These are phyloP conservation scores for Flaveria bidentis DNA, from an alignment of 129 eudicot species.

Conservation along the genomic window DNA sequence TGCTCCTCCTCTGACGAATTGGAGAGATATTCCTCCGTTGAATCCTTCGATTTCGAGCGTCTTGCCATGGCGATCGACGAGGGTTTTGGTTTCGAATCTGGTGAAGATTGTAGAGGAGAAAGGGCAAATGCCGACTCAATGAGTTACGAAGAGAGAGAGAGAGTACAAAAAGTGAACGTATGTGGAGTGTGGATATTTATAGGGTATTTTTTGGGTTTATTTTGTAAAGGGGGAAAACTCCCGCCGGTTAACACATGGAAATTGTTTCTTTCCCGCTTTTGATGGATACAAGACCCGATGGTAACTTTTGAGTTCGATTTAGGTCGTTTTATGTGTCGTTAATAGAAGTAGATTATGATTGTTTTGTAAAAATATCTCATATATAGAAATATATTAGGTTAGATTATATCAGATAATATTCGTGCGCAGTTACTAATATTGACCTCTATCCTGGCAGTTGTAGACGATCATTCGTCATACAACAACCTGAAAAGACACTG, in stretches of 20 bases:
- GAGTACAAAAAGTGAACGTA: not conserved
- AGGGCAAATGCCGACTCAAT: slow-evolving; percentile 23
- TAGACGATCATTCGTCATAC: too few relatives aligned
- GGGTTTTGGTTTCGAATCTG: slow-evolving; percentile 39
- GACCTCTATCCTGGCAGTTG: too few relatives aligned
- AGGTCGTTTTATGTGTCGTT: too few relatives aligned
- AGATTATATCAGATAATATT: too few relatives aligned
- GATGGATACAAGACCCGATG: not conserved
- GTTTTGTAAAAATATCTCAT: too few relatives aligned
- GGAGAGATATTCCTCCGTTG: slow-evolving; percentile 57
- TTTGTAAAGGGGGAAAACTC: slow-evolving; percentile 37
- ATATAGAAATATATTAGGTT: too few relatives aligned
- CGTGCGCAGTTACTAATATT: too few relatives aligned
- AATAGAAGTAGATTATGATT: too few relatives aligned
- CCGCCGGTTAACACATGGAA: slow-evolving; percentile 34
- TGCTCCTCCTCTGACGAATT: slow-evolving; percentile 69
- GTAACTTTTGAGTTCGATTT: not conserved
- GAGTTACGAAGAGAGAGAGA: slow-evolving; percentile 33
- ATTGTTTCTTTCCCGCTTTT: slow-evolving; percentile 39
- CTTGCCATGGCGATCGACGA: slow-evolving; percentile 62
- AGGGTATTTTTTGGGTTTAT: not conserved
- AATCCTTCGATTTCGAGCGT: slow-evolving; percentile 52
- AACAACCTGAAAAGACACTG: too few relatives aligned
- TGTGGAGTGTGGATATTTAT: slow-evolving; percentile 7
- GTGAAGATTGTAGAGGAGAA: not conserved